Conservation (phyloP, 1,284 basidiomycete genomes). For the Irpex sp. region DNA sequence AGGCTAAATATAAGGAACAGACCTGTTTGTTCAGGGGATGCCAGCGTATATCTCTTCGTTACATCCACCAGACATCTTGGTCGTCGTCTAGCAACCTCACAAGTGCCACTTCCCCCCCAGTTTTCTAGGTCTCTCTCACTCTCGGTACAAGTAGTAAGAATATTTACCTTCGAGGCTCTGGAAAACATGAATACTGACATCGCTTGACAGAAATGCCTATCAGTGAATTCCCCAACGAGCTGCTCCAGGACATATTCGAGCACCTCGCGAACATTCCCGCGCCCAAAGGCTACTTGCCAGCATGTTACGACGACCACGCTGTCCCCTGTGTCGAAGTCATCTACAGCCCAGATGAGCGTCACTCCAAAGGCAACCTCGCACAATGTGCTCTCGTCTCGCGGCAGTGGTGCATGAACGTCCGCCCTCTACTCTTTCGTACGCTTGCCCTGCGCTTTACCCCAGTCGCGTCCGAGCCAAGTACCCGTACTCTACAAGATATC, state of each 20-base stretch:
- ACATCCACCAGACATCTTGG: too few relatives aligned
- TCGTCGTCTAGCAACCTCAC: too few relatives aligned
- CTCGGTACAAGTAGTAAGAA: background rate
- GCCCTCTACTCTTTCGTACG: background rate
- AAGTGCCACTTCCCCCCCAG: background rate
- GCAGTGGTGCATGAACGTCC: background rate
- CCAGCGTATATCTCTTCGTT: too few relatives aligned
- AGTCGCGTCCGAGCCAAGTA: background rate
- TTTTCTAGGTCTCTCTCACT: background rate
- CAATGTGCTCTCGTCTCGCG: background rate
- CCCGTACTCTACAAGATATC: background rate
- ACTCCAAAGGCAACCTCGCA: background rate
- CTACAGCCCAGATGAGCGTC: background rate
- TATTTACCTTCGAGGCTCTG: background rate
- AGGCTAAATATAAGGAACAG: background rate
- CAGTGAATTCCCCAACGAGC: background rate
- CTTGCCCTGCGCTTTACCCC: background rate
- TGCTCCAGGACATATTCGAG: background rate
- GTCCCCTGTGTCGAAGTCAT: background rate
- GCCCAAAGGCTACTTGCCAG: background rate
- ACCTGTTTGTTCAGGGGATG: too few relatives aligned
- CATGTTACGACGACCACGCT: background rate
- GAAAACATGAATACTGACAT: background rate
- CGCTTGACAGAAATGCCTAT: background rate
- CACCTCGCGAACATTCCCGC: background rate